A percentile compares a stretch with the other conserved stretches of the same genome.
Evolutionary conservation across 495 filamentous ascomycete species (phyloP).

Genomic region (Neurospora tetraspora): DNA sequence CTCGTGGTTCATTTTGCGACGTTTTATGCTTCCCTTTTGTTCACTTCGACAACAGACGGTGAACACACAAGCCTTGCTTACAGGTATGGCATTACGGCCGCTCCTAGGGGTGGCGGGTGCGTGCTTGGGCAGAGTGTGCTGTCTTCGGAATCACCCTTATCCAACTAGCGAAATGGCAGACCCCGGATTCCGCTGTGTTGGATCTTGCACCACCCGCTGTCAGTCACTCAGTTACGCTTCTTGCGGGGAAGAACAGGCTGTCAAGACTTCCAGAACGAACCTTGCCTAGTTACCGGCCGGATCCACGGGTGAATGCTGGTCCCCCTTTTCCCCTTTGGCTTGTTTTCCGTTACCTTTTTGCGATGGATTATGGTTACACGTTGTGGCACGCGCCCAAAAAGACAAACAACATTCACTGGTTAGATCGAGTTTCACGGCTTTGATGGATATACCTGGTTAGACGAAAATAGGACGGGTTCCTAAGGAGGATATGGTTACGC

Average conservation of each 20-base stretch:
- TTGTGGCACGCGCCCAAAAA: background rate
- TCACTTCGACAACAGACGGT: background rate
- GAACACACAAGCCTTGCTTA: background rate
- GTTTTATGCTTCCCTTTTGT: background rate
- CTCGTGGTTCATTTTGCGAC: background rate
- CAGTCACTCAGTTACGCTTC: background rate
- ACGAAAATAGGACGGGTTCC: background rate
- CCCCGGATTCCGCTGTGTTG: constrained; percentile 6
- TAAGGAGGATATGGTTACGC: background rate
- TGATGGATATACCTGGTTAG: background rate
- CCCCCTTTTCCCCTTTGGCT: background rate
- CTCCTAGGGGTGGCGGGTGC: background rate
- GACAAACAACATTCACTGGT: background rate
- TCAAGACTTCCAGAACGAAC: background rate
- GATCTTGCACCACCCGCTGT: background rate
- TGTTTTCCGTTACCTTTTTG: background rate
- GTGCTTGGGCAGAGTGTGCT: background rate
- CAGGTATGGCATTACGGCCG: background rate
- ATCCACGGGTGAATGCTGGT: background rate
- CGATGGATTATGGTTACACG: background rate
- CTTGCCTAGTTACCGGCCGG: background rate
- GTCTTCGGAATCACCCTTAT: background rate
- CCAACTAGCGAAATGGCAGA: background rate
- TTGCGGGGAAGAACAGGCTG: background rate
- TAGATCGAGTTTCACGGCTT: background rate